Evolutionary conservation across 768 basidiomycete genomes (phyloP), one percentile per base, ranked within the genome.

Genomic region (Boletus rubescentipes): DNA sequence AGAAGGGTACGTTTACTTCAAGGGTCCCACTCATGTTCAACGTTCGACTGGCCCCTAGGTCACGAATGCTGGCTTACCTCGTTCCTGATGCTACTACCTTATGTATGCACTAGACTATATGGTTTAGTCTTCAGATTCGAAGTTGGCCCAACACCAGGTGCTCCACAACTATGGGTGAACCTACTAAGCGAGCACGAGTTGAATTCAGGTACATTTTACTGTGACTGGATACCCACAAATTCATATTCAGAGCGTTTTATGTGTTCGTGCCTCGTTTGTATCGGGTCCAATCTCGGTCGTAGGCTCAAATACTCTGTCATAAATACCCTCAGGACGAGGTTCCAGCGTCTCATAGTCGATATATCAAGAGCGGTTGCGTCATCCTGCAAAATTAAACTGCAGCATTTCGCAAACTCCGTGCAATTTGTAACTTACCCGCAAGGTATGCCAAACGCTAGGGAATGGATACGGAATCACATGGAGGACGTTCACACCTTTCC

Each of bases 401-500:
- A 58, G 53, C 23, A 35, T 32, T 47, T 39, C 41, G 7, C 37
- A 11, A 21, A 9, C 29, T 37, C 34, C 32, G 20, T 36, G 34
- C 20, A 43, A 47, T 40, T 29, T 10, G 36, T 36, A 12, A 73
- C 82, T 63, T 65, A 93, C 96, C 52, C 65, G 67, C 34, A 91
- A 65, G 9, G 81, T 86, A 69, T 98, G 94, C 95, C 94, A 98
- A 15, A 96, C 93, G 2, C 38, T 54, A 4, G 97, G 97, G 70
- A 98, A 99, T 3, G 91, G 93, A 43, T 83, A 82, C 3, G 95
- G 73, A 50, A 98, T 98, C 42, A 98, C 68, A 70, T 99, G 97
- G 60, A 99, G 72, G 47, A 98, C 74, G 57, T 84, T 90, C 15
- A 98, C 93, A 2, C 97, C 97, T 57, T 76, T 73, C 35, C 75